A percentile compares a stretch with the other conserved stretches of the same genome.
Conservation (phyloP, 352 stramenopile genomes). For the Pythium monospermum region DNA sequence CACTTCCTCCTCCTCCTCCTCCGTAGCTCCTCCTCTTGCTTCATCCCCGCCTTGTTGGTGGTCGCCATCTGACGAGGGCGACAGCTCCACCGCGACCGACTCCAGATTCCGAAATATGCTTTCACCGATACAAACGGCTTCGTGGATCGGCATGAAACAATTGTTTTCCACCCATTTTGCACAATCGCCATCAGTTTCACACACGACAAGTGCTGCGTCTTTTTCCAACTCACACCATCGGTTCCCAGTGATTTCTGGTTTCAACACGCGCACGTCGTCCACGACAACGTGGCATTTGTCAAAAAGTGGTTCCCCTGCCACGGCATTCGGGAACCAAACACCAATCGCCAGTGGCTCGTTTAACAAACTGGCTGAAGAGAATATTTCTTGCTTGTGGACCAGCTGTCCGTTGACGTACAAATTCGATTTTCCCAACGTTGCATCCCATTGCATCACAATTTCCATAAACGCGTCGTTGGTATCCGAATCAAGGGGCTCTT, state of each 20-base stretch:
- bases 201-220: conserved; percentile 22
- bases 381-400: conserved; percentile 27
- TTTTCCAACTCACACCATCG: conserved; percentile 62
- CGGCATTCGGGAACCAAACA: conserved; percentile 67
- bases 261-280: conserved; percentile 47
- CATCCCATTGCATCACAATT: conserved; percentile 62
- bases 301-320: conserved; percentile 53
- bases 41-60: not conserved
- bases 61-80: not conserved
- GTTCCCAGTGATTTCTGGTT: conserved; percentile 44
- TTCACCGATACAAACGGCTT: conserved; percentile 34
- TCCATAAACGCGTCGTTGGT: conserved; percentile 28
- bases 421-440: conserved; percentile 44
- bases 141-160: conserved; percentile 64
- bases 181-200: conserved; percentile 33
- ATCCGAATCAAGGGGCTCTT: no score
- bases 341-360: conserved; percentile 38
- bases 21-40: not conserved
- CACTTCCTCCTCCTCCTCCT: not conserved
- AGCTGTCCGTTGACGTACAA: conserved; percentile 57
- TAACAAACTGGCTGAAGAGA: not conserved
- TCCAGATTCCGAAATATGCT: conserved; percentile 6
- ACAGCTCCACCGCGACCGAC: not conserved
- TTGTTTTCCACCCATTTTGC: conserved; percentile 33
- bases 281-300: conserved; percentile 41